Percentiles rank a stretch among this genome's conserved stretches.
Evolutionary conservation across 2,329 filamentous ascomycete genomes (phyloP).

Genomic region (Talaromyces sp.): DNA sequence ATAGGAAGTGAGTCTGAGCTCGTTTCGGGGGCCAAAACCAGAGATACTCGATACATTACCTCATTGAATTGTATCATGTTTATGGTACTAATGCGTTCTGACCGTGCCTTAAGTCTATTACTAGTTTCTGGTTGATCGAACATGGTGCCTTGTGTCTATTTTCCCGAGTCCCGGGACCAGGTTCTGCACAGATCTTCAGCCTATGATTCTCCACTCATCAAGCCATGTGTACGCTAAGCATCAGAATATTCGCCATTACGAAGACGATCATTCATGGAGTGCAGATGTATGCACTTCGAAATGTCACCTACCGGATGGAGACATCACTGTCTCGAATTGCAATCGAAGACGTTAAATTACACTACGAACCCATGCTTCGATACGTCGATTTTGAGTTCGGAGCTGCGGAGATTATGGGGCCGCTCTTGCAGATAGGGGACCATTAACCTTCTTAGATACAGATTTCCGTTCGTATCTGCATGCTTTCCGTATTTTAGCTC

Average conservation of each 20-base stretch:
- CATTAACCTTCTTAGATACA: neutral
- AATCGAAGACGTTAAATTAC: constrained; percentile 4
- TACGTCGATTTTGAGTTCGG: constrained; percentile 5
- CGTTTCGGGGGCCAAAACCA: neutral
- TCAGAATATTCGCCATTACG: neutral
- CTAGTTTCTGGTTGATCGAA: neutral
- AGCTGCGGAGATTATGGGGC: neutral
- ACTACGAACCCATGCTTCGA: neutral
- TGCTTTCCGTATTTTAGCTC: neutral
- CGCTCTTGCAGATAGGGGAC: neutral
- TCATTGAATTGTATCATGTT: neutral
- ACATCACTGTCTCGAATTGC: neutral
- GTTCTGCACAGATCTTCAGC: neutral
- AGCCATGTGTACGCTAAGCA: neutral
- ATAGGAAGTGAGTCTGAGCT: constrained; percentile 4
- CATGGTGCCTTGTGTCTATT: neutral
- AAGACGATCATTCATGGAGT: neutral
- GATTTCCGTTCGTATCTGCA: neutral
- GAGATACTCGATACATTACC: neutral
- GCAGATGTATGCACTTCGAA: neutral
- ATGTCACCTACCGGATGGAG: neutral
- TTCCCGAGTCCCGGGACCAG: neutral
- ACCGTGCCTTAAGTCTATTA: neutral
- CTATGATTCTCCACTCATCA: constrained; percentile 1
- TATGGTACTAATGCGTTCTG: neutral